phyloP scores from a whole-genome alignment of 75 land plant species.

The Selaginella moellendorffii region DNA sequence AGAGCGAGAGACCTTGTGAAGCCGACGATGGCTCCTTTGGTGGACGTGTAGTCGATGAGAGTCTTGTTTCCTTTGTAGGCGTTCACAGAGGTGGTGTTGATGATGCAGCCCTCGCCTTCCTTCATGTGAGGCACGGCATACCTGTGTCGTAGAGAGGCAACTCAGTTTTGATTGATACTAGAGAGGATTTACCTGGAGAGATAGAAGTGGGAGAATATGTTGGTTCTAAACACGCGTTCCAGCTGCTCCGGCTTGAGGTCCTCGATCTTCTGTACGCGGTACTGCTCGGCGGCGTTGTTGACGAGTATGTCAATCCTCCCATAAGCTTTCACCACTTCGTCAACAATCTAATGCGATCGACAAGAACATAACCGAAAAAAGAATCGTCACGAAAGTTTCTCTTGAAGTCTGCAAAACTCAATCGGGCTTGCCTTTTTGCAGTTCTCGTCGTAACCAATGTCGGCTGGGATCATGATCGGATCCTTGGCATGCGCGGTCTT shows the following conservation, averaged over 20 bases:
- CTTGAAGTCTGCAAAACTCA: no score
- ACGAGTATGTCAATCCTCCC: conserved; percentile 5
- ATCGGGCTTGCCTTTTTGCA: not conserved
- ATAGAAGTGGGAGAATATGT: conserved; percentile 7
- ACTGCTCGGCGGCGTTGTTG: conserved; percentile 8
- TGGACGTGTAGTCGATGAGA: conserved; percentile 63
- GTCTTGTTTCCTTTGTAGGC: conserved; percentile 51
- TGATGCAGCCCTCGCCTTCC: conserved; percentile 43
- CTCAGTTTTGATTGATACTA: no score
- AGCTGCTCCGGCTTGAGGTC: conserved; percentile 5
- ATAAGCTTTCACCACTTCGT: conserved; percentile 1
- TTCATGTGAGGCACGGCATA: conserved; percentile 60
- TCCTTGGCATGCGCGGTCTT: conserved; percentile 7
- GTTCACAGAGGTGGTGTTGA: conserved; percentile 60
- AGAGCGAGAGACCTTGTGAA: conserved; percentile 54
- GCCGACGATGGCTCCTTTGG: conserved; percentile 71
- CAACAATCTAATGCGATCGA: not conserved
- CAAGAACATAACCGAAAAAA: no score
- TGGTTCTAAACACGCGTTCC: not conserved
- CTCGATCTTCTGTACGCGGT: not conserved
- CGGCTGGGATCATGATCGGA: not conserved
- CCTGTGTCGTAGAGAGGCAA: conserved; percentile 16
- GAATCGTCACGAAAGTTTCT: no score
- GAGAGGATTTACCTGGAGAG: not conserved
- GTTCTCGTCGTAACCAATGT: conserved; percentile 8